These are phyloP conservation scores for Neurospora sublineolata DNA, from an alignment of 495 filamentous ascomycete genomes.

Conservation along the genomic window DNA sequence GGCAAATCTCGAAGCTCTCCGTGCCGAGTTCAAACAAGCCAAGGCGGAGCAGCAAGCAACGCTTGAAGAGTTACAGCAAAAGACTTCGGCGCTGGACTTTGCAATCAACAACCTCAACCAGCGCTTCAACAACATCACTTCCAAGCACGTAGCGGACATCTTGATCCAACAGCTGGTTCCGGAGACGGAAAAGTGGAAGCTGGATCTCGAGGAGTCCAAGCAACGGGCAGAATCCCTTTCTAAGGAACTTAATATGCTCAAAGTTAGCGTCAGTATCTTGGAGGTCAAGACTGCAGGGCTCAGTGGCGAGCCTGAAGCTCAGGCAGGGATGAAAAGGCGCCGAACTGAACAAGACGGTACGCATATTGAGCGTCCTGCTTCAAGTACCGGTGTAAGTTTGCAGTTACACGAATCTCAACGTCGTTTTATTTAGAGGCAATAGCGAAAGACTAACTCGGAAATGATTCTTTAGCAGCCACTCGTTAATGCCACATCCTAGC, in stretches of 20 bases:
- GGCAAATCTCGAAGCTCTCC: background rate
- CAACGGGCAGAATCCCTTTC: background rate
- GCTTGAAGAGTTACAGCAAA: background rate
- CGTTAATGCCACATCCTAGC: background rate
- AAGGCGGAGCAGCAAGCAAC: background rate
- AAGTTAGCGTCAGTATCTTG: background rate
- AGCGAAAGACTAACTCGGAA: background rate
- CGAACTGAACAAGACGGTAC: background rate
- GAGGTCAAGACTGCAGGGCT: background rate
- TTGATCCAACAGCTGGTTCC: slow-evolving; percentile 14
- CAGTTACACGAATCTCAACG: background rate
- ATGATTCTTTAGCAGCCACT: background rate
- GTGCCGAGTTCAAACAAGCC: background rate
- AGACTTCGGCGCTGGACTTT: background rate
- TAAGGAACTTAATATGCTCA: background rate
- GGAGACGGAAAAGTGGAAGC: background rate
- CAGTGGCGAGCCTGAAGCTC: background rate
- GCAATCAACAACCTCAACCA: slow-evolving; percentile 8
- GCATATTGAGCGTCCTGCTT: background rate
- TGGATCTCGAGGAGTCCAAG: background rate
- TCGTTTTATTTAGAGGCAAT: background rate
- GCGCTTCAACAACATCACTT: slow-evolving; percentile 19
- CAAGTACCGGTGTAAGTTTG: background rate
- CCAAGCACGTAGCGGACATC: slow-evolving; percentile 13
- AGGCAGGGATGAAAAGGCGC: background rate